phyloP scores from a whole-genome alignment of 73 alveolate species.

The Tetrahymena thermophila region DNA sequence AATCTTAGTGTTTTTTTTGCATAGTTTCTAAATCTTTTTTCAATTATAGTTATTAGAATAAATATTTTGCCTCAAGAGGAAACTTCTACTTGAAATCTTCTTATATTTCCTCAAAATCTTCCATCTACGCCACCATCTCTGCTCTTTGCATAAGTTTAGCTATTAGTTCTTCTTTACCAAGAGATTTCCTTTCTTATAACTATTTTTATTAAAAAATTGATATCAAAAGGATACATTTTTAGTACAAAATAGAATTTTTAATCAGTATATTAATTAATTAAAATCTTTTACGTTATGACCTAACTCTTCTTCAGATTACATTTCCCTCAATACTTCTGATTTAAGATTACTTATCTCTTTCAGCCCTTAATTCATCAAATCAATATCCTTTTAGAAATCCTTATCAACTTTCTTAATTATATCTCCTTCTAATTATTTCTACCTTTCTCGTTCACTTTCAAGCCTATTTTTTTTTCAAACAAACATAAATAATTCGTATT shows the following conservation, averaged over 20 bases:
- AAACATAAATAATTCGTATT: not conserved
- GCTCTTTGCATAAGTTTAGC: not conserved
- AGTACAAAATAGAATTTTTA: not conserved
- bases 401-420: not conserved
- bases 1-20: not conserved
- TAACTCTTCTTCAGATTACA: not conserved
- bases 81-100: not conserved
- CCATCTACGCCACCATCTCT: not conserved
- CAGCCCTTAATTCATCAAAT: not conserved
- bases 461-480: not conserved
- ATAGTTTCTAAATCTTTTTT: not conserved
- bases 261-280: not conserved
- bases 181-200: not conserved
- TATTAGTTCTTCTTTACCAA: not conserved
- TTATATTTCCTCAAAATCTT: not conserved
- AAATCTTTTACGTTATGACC: not conserved
- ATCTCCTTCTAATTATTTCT: not conserved
- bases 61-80: not conserved
- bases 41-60: not conserved
- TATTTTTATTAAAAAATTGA: not conserved
- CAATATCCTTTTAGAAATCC: not conserved
- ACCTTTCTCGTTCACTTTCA: not conserved
- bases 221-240: no score
- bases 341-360: not conserved
- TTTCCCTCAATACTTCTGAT: not conserved